Conservation (phyloP, 495 filamentous ascomycete genomes). For the Podospora tetraspora region DNA sequence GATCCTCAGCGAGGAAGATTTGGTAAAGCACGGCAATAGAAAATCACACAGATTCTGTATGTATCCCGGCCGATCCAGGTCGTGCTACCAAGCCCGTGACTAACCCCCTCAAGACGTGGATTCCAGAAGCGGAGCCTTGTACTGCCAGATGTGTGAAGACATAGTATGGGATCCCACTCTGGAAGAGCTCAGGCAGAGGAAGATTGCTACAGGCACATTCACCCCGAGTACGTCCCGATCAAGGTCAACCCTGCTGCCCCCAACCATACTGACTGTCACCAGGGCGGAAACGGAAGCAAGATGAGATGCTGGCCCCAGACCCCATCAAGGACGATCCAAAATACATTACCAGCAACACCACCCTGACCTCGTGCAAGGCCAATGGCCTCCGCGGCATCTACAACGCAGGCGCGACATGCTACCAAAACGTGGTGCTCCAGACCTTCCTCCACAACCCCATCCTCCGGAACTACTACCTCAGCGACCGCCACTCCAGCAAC, state of each 20-base stretch:
- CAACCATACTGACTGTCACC: not conserved
- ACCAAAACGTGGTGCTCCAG: slow-evolving; percentile 87
- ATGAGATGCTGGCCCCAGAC: slow-evolving; percentile 50
- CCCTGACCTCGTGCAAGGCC: slow-evolving; percentile 59
- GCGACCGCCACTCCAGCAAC: slow-evolving; percentile 68
- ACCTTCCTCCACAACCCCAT: slow-evolving; percentile 83
- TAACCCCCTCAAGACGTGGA: slow-evolving; percentile 62
- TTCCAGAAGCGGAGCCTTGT: slow-evolving; percentile 67
- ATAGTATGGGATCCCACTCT: slow-evolving; percentile 83
- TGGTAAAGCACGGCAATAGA: slow-evolving; percentile 51
- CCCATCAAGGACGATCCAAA: slow-evolving; percentile 52
- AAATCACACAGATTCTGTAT: slow-evolving; percentile 63
- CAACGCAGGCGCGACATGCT: slow-evolving; percentile 92
- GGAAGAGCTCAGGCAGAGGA: slow-evolving; percentile 61
- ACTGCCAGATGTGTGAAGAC: slow-evolving; percentile 78
- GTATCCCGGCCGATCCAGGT: slow-evolving; percentile 19
- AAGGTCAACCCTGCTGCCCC: not conserved
- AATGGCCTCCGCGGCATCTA: slow-evolving; percentile 79
- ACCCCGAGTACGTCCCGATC: slow-evolving; percentile 27
- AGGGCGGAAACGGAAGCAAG: slow-evolving; percentile 55
- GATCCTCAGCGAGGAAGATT: slow-evolving; percentile 51
- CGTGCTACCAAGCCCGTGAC: not conserved
- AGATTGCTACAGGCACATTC: slow-evolving; percentile 50
- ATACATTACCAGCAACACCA: slow-evolving; percentile 57
- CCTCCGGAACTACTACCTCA: slow-evolving; percentile 78